Conservation (phyloP, 2,329 filamentous ascomycete genomes). For the Fusarium pseudocircinatum region DNA sequence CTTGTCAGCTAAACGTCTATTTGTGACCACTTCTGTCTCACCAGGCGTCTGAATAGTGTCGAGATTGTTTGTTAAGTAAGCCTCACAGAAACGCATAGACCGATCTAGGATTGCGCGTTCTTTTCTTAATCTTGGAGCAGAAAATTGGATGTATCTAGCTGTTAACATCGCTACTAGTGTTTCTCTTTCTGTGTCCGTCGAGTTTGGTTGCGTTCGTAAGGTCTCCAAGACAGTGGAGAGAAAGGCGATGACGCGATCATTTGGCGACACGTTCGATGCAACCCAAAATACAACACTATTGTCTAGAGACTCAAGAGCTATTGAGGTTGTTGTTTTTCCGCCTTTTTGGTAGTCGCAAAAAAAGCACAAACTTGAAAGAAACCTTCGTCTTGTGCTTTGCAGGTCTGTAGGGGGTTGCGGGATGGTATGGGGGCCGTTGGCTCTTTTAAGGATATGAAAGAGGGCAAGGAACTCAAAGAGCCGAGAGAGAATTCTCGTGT, state of each 20-base stretch:
- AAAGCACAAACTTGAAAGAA: conserved; percentile 54
- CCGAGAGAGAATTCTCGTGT: conserved; percentile 22
- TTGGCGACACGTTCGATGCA: conserved; percentile 49
- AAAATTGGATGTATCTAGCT: conserved; percentile 24
- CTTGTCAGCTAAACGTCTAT: neutral
- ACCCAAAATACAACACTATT: conserved; percentile 54
- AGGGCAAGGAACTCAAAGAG: conserved; percentile 37
- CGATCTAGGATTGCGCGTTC: conserved; percentile 31
- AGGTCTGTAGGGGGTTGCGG: neutral
- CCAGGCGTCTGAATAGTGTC: neutral
- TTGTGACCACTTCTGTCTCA: neutral
- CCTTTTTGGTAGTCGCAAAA: conserved; percentile 59
- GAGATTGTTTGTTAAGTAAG: neutral
- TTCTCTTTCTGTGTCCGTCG: neutral
- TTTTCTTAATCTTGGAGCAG: conserved; percentile 35
- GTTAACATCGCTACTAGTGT: neutral
- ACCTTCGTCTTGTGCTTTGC: conserved; percentile 33
- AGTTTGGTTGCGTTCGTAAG: neutral
- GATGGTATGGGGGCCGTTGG: conserved; percentile 17
- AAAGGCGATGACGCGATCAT: conserved; percentile 42
- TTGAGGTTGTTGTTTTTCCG: conserved; percentile 54
- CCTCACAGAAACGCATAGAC: conserved; percentile 15
- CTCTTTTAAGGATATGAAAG: conserved; percentile 21
- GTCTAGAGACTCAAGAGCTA: conserved; percentile 51
- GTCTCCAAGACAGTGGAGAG: conserved; percentile 40